Base-by-base conservation (phyloP, 768 basidiomycete genomes). In the Lyophyllum decastes region DNA sequence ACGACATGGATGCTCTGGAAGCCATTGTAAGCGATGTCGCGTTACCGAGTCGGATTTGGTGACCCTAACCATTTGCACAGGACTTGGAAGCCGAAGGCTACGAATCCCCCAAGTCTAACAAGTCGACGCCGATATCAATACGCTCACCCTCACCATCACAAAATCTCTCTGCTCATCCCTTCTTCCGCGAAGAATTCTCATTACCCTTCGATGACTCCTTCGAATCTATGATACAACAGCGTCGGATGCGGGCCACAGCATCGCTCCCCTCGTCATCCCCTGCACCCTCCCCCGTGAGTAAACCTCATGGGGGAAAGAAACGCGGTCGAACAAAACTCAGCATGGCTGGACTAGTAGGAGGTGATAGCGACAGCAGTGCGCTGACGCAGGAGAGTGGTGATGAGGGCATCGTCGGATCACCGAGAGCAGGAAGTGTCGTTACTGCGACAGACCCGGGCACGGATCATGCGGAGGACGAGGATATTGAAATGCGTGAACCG, bases 291-390 rank as follows among this genome's bases (percentile, higher is more conserved):
- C 56, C 82, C 66, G 59, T 71, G 7, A 55, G 70, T 48, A 67
- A 65, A 54, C 64, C 70, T 47, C 69, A 72, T 16, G 66, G 61
- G 1, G 64, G 70, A 11, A 76, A 75, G 63, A 78, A 72, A 33
- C 77, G 78, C 43, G 75, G 78, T 22, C 79, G 76, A 59, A 83
- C 80, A 22, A 85, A 84, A 62, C 78, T 83, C 7, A 82, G 86
- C 55, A 75, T 88, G 73, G 88, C 89, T 0, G 90, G 90, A 0
- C 71, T 92, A n/a, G 82, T 92, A 2, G 85, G 84, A 14, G 90
- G 90, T 1, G 90, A 93, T 65, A 92, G 91, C 66, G 91, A 92
- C 61, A 90, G 89, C 64, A 92, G 91, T 61, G 91, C 88, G 25
- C 69, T 93, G 64, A 93, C 90, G 3, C 86, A 89, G 67, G 90